A percentile compares a stretch with the other conserved stretches of the same genome.
These are phyloP conservation scores for Hypoxylon intermedium DNA, from an alignment of 495 filamentous ascomycete species.

Conservation along the genomic window DNA sequence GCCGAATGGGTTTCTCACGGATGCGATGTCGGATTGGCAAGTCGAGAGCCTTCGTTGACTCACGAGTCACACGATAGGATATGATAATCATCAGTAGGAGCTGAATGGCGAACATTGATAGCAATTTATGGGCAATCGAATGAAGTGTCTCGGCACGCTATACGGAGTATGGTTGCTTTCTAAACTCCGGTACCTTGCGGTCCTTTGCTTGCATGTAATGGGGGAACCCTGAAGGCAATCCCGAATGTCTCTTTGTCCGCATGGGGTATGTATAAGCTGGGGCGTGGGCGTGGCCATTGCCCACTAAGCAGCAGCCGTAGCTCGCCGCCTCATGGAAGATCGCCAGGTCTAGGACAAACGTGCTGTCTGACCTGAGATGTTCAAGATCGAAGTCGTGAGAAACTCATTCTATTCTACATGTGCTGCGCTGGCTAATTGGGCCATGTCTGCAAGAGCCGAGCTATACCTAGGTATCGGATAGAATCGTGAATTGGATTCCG, in stretches of 20 bases:
- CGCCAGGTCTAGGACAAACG: conserved; percentile 5
- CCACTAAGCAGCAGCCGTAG: conserved; percentile 7
- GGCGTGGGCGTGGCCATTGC: neutral
- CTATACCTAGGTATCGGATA: conserved; percentile 35
- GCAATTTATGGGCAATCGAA: conserved; percentile 29
- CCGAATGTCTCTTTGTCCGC: neutral
- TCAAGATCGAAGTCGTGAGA: conserved; percentile 7
- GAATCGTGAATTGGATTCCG: conserved; percentile 33
- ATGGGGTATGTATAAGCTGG: conserved; percentile 32
- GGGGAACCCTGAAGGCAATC: conserved; percentile 30
- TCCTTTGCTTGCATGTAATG: conserved; percentile 19
- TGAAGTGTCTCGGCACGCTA: conserved; percentile 9
- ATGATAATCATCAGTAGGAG: conserved; percentile 32
- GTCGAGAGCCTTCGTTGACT: conserved; percentile 15
- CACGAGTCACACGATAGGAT: conserved; percentile 29
- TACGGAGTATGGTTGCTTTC: conserved; percentile 24
- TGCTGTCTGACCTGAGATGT: conserved; percentile 11
- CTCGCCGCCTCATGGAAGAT: conserved; percentile 1
- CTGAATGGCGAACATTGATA: conserved; percentile 31
- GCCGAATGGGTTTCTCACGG: conserved; percentile 20
- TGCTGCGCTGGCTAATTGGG: conserved; percentile 13
- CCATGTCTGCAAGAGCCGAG: conserved; percentile 33
- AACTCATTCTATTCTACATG: neutral
- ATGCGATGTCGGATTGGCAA: conserved; percentile 34
- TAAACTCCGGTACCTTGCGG: conserved; percentile 36